phyloP scores from a whole-genome alignment of 768 basidiomycete genomes.

The Termitomyces titanicus region DNA sequence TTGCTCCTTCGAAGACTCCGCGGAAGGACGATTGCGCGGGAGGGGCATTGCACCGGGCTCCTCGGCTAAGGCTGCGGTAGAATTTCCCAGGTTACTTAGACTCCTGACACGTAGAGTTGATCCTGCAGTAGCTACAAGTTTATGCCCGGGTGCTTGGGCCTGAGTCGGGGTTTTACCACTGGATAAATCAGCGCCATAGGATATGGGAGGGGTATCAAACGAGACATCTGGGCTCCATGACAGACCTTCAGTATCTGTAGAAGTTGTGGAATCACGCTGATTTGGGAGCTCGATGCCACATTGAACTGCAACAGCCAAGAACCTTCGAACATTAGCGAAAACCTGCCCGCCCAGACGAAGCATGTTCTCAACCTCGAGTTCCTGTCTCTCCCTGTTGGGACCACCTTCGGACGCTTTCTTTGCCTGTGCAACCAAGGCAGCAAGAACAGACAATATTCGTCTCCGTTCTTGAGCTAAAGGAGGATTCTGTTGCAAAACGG shows the following conservation, averaged over 20 bases:
- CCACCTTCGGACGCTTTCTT: slow-evolving; percentile 58
- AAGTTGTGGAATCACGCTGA: slow-evolving; percentile 31
- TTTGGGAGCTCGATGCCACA: slow-evolving; percentile 71
- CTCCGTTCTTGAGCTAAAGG: slow-evolving; percentile 75
- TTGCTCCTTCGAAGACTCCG: slow-evolving; percentile 8
- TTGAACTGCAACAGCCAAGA: slow-evolving; percentile 72
- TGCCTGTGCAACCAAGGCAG: slow-evolving; percentile 78
- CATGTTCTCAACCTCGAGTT: slow-evolving; percentile 71
- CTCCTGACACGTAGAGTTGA: slow-evolving; percentile 46
- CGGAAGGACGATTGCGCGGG: slow-evolving; percentile 27
- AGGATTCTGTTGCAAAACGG: slow-evolving; percentile 62
- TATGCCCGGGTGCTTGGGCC: slow-evolving; percentile 19
- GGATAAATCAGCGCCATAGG: slow-evolving; percentile 23
- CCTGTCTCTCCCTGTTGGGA: slow-evolving; percentile 40
- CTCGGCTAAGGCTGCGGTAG: slow-evolving; percentile 20
- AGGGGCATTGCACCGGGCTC: slow-evolving; percentile 35
- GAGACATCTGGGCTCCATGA: slow-evolving; percentile 29
- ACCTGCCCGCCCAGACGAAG: slow-evolving; percentile 77
- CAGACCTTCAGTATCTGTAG: slow-evolving; percentile 25
- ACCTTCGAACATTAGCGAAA: slow-evolving; percentile 74
- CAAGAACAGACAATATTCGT: slow-evolving; percentile 75
- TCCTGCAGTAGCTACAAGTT: slow-evolving; percentile 24
- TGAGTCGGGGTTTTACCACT: slow-evolving; percentile 33
- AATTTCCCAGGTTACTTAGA: slow-evolving; percentile 45
- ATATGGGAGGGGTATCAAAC: slow-evolving; percentile 23